Evolutionary conservation across 768 basidiomycete genomes (phyloP).

Genomic region (Kwoniella mangroviensis): DNA sequence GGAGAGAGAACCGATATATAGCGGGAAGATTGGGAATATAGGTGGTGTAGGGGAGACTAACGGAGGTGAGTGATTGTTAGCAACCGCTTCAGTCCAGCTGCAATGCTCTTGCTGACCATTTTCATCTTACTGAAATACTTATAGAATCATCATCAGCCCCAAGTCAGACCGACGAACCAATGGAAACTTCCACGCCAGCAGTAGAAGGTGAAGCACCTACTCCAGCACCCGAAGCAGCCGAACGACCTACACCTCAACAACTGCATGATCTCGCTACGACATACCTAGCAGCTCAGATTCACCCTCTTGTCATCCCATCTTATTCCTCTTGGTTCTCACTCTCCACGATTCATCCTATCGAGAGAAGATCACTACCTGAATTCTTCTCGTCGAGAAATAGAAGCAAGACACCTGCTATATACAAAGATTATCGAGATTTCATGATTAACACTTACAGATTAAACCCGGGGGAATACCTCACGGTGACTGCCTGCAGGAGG

Average conservation of each 20-base stretch:
- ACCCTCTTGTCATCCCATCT: constrained; percentile 94
- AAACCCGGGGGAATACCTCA: constrained; percentile 91
- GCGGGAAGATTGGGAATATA: constrained; percentile 79
- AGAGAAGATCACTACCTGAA: constrained; percentile 89
- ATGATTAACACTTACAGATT: constrained; percentile 99
- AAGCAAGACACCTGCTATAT: constrained; percentile 93
- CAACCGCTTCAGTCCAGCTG: not conserved
- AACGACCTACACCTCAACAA: constrained; percentile 76
- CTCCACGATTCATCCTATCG: constrained; percentile 88
- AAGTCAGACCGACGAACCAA: constrained; percentile 24
- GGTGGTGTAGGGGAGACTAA: constrained; percentile 37
- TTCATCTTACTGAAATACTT: not conserved
- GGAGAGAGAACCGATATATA: constrained; percentile 81
- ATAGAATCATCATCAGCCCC: constrained; percentile 24
- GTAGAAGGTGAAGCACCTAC: constrained; percentile 24
- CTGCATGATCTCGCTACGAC: constrained; percentile 62
- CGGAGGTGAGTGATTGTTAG: constrained; percentile 29
- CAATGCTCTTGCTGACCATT: too few relatives aligned
- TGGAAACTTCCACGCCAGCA: constrained; percentile 60
- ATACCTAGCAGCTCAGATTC: constrained; percentile 95
- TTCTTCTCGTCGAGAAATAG: constrained; percentile 97
- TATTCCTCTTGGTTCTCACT: constrained; percentile 99
- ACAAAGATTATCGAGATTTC: constrained; percentile 99
- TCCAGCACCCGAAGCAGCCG: constrained; percentile 65
- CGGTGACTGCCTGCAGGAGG: constrained; percentile 92